Evolutionary conservation across 2,329 filamentous ascomycete genomes (phyloP).

Genomic region (Colletotrichum gigasporum): DNA sequence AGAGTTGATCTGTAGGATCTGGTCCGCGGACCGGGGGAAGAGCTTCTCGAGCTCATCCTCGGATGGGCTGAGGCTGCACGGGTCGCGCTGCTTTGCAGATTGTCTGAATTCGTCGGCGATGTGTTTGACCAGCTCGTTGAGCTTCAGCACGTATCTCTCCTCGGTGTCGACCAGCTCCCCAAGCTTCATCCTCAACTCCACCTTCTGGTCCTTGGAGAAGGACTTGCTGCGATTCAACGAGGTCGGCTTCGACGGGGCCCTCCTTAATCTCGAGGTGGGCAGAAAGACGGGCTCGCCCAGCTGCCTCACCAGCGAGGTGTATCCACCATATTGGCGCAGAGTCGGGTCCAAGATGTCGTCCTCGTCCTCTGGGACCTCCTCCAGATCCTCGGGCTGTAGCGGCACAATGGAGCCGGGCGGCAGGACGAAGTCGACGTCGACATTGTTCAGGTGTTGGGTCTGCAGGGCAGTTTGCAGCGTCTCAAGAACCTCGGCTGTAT

Average conservation of each 20-base stretch:
- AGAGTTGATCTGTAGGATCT: conserved; percentile 84
- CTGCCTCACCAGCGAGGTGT: conserved; percentile 78
- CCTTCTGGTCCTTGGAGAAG: conserved; percentile 84
- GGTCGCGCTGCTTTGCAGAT: conserved; percentile 67
- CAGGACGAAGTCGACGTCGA: conserved; percentile 88
- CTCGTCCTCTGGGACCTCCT: conserved; percentile 69
- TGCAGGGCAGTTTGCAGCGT: conserved; percentile 80
- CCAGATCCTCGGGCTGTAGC: conserved; percentile 66
- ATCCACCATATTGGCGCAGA: conserved; percentile 77
- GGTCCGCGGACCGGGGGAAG: conserved; percentile 83
- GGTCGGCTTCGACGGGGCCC: conserved; percentile 87
- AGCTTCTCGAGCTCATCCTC: conserved; percentile 77
- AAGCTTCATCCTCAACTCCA: conserved; percentile 87
- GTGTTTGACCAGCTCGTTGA: conserved; percentile 83
- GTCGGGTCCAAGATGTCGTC: conserved; percentile 73
- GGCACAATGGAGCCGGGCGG: conserved; percentile 81
- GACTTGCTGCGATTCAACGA: conserved; percentile 80
- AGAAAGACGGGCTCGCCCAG: conserved; percentile 88
- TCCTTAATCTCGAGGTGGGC: conserved; percentile 83
- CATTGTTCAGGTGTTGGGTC: conserved; percentile 83
- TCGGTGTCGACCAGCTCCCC: conserved; percentile 92
- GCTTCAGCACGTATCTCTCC: conserved; percentile 89
- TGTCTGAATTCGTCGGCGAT: conserved; percentile 83
- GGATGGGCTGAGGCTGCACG: conserved; percentile 75
- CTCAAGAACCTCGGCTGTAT: conserved; percentile 75